Evolutionary conservation across 2,329 filamentous ascomycete genomes (phyloP).

Genomic region (Calonectria leucothoes): DNA sequence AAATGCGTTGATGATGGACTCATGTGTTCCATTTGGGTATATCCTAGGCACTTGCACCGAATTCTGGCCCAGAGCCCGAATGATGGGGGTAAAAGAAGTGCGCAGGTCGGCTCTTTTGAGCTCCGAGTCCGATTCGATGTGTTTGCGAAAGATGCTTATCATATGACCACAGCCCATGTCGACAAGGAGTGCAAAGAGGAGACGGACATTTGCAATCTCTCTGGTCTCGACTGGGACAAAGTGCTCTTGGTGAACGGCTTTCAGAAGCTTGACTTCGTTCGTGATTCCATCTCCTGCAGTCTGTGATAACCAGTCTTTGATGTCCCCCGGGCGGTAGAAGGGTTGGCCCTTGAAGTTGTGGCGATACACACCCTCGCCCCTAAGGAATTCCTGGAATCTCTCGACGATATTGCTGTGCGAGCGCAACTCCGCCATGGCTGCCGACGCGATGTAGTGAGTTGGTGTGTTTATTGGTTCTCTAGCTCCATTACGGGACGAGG

Average conservation of each 20-base stretch:
- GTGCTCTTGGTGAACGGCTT: background rate
- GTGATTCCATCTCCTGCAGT: background rate
- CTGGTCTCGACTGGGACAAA: background rate
- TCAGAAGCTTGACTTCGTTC: background rate
- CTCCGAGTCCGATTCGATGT: background rate
- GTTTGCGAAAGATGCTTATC: background rate
- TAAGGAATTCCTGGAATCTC: background rate
- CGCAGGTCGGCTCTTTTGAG: background rate
- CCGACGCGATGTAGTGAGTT: background rate
- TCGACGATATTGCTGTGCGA: background rate
- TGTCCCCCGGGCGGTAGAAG: background rate
- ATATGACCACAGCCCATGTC: constrained; percentile 15
- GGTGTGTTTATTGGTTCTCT: background rate
- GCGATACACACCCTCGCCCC: background rate
- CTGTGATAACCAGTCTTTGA: background rate
- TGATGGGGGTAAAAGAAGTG: background rate
- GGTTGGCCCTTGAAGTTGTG: background rate
- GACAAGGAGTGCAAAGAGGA: background rate
- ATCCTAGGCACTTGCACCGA: background rate
- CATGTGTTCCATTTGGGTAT: background rate
- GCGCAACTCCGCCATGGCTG: too few relatives aligned
- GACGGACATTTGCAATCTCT: background rate
- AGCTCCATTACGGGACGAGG: background rate
- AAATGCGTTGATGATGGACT: background rate
- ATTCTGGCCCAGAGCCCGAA: background rate